Evolutionary conservation across 805 yeast species (phyloP), one percentile per base, ranked within the genome.

Genomic region (Wickerhamiella vanderwaltii): DNA sequence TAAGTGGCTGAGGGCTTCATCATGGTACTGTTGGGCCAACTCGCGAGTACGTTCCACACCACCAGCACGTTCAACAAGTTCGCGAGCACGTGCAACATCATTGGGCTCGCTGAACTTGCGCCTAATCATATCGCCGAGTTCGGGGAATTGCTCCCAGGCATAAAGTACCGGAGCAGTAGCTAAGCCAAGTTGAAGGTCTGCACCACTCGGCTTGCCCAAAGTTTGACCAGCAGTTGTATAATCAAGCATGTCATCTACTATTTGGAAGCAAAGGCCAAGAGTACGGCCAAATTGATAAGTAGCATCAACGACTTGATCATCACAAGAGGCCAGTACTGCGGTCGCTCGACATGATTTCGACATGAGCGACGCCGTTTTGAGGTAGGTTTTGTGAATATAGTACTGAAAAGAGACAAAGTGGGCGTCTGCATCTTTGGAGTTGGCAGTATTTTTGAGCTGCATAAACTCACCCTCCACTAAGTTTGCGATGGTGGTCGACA

Each of bases 381-480:
- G 69, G 59, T 91, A 91, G 0, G 98, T 88, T 60, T 91, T 91
- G 64, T 88, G 97, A 43, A 86, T 66, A 57, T 91, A 91, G 62
- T 91, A 88, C 55, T 91, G 94, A 60, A 91, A 91, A 2, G 95
- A 93, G n/a, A 64, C 68, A 22, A 56, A 47, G 35, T 57, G 58
- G 45, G 80, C 84, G 50, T 73, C 79, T 22, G 67, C 70, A 43
- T 64, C 57, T 2, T 52, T 50, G 46, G 58, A 57, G 31, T 80
- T 64, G 6, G 87, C 91, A 0, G 95, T 85, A 62, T 91, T 91
- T 53, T 88, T 87, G 66, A 91, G 72, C 64, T 91, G 98, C 97
- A 91, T 91, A 59, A 91, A 88, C 64, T 91, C 98, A 39, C 98
- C 98, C 64, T 91, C 98, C 1, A 91, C 97, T 46, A 91, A 69